Base-by-base conservation (phyloP, 75 land plant species). In the Larix kaempferi region DNA sequence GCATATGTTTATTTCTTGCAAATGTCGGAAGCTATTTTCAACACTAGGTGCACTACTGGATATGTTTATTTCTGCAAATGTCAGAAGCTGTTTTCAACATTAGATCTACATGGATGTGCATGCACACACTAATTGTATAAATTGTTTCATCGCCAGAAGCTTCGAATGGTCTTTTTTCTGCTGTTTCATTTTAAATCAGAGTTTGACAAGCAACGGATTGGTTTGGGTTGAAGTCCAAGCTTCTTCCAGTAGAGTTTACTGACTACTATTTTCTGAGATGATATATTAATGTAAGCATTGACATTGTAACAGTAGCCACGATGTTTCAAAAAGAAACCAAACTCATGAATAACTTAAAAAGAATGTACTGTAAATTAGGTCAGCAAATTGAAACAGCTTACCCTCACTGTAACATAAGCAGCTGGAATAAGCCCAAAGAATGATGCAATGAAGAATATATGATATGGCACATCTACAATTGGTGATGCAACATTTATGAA, bases 401-500 rank as follows among this genome's bases (percentile, higher is more conserved):
- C 98, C 83, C 89, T 93, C 78, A 96, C 99, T 33, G 97, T 92
- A 14, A 96, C 83, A 71, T 80, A 94, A 69, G 98, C 80, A 74
- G 99, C 97, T 41, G 99, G 99, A 74, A 94, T 85, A 71, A 96
- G 86, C 29, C 99, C 99, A 80, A 96, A 75, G 1, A 87, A 14
- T 11, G 99, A 92, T 59, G 93, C 97, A n/a, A 87, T 73, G 83
- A 96, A 89, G 85, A 96, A 96, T 22, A 78, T 89, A 77, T 88
- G 92, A 77, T 82, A 96, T 12, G 99, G 99, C 69, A 96, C 89
- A 81, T 94, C 91, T 35, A 96, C 99, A 74, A 96, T 96, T 23
- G 99, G 99, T 23, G 99, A 96, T 35, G 96, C 97, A 61, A 96
- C 78, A 72, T 96, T 96, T 67, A 96, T 92, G 59, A 96, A 94